phyloP scores from a whole-genome alignment of 192 early-diverging fungal genomes.

The Phlyctochytrium planicorne region DNA sequence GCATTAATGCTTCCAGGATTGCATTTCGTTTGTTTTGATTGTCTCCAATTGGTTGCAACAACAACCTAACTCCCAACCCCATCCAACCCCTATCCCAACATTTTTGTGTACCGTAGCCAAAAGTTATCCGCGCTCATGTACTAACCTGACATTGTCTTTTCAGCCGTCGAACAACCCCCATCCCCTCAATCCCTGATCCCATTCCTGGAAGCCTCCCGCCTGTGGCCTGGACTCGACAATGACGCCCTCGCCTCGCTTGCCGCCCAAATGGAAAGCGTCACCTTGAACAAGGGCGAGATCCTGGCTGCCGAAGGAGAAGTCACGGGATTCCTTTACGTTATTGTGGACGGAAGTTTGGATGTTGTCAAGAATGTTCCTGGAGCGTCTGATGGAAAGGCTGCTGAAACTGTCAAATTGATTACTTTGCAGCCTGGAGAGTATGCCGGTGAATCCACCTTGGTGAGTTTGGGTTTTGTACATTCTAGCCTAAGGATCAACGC shows the following conservation, averaged over 20 bases:
- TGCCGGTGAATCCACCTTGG: conserved; percentile 20
- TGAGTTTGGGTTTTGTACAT: conserved; percentile 9
- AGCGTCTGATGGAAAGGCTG: neutral
- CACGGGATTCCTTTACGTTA: conserved; percentile 13
- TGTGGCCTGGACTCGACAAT: conserved; percentile 23
- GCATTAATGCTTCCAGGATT: too few species aligned
- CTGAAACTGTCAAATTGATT: conserved; percentile 23
- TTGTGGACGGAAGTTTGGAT: conserved; percentile 7
- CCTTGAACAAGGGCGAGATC: conserved; percentile 12
- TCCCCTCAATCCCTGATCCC: neutral
- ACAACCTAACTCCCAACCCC: too few species aligned
- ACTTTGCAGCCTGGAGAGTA: conserved; percentile 21
- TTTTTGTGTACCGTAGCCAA: too few species aligned
- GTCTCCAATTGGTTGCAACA: too few species aligned
- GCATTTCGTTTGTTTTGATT: too few species aligned
- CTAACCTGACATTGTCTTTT: too few species aligned
- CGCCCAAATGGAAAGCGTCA: conserved; percentile 9
- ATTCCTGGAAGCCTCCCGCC: conserved; percentile 9
- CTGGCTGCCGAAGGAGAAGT: conserved; percentile 21
- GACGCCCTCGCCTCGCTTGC: conserved; percentile 19
- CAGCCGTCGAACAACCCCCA: neutral
- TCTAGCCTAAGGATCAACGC: neutral
- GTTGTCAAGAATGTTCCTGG: conserved; percentile 16
- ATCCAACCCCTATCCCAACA: too few species aligned
- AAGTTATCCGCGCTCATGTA: too few species aligned